Evolutionary conservation across 1,284 basidiomycete species (phyloP).

Genomic region (Apiotrichum siamense): DNA sequence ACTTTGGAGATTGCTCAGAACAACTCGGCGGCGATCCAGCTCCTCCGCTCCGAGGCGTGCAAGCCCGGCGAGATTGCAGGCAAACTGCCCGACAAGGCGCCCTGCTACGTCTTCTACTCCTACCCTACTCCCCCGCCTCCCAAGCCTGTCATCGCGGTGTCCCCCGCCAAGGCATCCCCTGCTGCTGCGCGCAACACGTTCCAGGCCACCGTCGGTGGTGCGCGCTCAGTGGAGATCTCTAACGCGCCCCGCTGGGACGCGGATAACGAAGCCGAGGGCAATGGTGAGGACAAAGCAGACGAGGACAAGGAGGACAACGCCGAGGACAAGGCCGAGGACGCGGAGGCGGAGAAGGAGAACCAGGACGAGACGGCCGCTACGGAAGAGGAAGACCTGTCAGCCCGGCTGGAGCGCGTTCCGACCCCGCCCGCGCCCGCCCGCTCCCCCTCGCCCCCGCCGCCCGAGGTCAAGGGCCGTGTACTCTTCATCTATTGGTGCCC

Average conservation of each 20-base stretch:
- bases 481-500: slow-evolving; percentile 88
- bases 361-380: slow-evolving; percentile 3
- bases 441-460: slow-evolving; percentile 6
- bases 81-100: slow-evolving; percentile 42
- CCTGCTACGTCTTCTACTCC: slow-evolving; percentile 63
- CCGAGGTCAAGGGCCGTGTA: slow-evolving; percentile 36
- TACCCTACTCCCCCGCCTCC: slow-evolving; percentile 53
- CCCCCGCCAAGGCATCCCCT: slow-evolving; percentile 8
- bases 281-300: slow-evolving; percentile 7
- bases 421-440: background rate
- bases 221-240: slow-evolving; percentile 20
- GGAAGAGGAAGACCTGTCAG: slow-evolving; percentile 4
- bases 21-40: slow-evolving; percentile 27
- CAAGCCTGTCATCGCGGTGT: slow-evolving; percentile 11
- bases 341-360: slow-evolving; percentile 6
- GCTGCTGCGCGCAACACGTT: slow-evolving; percentile 32
- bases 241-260: slow-evolving; percentile 14
- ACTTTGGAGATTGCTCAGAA: slow-evolving; percentile 49
- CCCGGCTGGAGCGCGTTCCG: slow-evolving; percentile 2
- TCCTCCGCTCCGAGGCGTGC: slow-evolving; percentile 37
- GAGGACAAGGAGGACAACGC: slow-evolving; percentile 4
- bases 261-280: slow-evolving; percentile 1
- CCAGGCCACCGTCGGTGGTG: slow-evolving; percentile 38
- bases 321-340: slow-evolving; percentile 1
- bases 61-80: slow-evolving; percentile 48